These are phyloP conservation scores for Hypomontagnella submonticulosa DNA, from an alignment of 495 filamentous ascomycete genomes.

Conservation along the genomic window DNA sequence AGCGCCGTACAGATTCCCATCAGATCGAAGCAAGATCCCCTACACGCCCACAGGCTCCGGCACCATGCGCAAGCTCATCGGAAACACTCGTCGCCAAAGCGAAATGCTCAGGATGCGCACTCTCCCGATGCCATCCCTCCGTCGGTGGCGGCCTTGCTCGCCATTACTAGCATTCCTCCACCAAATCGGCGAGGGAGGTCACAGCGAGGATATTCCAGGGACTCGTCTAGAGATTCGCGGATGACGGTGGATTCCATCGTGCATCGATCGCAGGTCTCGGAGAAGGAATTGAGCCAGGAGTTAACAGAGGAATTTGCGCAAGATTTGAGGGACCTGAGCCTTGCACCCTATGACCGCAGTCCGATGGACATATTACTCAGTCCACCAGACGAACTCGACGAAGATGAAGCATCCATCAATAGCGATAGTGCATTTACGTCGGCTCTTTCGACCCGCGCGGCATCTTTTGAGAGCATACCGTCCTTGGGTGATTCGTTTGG, in stretches of 20 bases:
- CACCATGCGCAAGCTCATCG: slow-evolving; percentile 35
- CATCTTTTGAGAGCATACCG: slow-evolving; percentile 62
- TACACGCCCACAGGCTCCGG: slow-evolving; percentile 34
- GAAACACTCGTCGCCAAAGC: slow-evolving; percentile 42
- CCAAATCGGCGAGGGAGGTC: slow-evolving; percentile 47
- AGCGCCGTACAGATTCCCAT: slow-evolving; percentile 60
- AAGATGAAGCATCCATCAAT: slow-evolving; percentile 52
- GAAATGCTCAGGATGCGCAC: slow-evolving; percentile 51
- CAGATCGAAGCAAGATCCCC: slow-evolving; percentile 48
- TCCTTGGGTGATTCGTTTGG: slow-evolving; percentile 57
- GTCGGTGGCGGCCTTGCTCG: slow-evolving; percentile 68
- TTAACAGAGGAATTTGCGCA: slow-evolving; percentile 49
- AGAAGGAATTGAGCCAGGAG: slow-evolving; percentile 60
- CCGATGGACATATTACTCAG: slow-evolving; percentile 65
- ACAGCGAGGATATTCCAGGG: slow-evolving; percentile 33
- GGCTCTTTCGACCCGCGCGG: slow-evolving; percentile 54
- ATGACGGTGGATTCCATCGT: slow-evolving; percentile 65
- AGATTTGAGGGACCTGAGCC: slow-evolving; percentile 37
- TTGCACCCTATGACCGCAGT: slow-evolving; percentile 49
- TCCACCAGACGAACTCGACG: slow-evolving; percentile 64
- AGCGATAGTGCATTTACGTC: slow-evolving; percentile 60
- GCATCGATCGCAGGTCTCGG: slow-evolving; percentile 58
- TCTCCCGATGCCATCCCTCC: slow-evolving; percentile 64
- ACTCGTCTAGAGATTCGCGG: slow-evolving; percentile 58
- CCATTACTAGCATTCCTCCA: slow-evolving; percentile 68